Evolutionary conservation across 1,139 yeast species (phyloP), one percentile per base, ranked within the genome.

Genomic region (Hyphopichia wangnamkhiaoensis): DNA sequence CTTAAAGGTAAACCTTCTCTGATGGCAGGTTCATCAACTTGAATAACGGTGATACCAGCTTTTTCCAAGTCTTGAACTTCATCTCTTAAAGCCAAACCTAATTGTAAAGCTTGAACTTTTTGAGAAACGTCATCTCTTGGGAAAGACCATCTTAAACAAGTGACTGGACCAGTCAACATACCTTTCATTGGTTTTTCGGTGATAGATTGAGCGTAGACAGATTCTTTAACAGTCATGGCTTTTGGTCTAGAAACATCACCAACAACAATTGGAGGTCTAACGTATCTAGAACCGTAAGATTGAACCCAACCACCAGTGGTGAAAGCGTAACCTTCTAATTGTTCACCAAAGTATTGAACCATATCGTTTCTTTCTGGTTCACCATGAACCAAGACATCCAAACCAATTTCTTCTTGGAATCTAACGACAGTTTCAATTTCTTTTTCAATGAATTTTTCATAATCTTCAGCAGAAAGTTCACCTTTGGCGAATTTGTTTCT

Each of bases 321-420:
- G 82, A 93, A 93, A 56, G 95, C 96, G 70, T 87, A 93, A 70
- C 98, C 98, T 67, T 88, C 86, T 69, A 93, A 80, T 80, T 89
- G 90, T 79, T 93, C 98, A 80, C 98, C 98, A 56, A 93, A 93
- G 84, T 93, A 93, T 80, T 93, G 98, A 63, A 93, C 98, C 98
- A 93, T 93, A 79, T 93, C 98, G 78, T 93, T 93, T 84, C 98
- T 88, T 82, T 94, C 98, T 73, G 98, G 98, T 79, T 93, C 98
- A 80, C 98, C 98, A 75, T 93, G 98, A 54, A 93, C 98, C 59
- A 91, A 80, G 58, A 93, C 98, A 68, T 93, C 98, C 64, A 93
- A 84, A 58, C 95, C 98, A 63, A 91, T 81, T 70, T 93, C 96
- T 77, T 93, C 98, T 81, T 93, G 98, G 94, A 93, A 93, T 79